Evolutionary conservation across 1,139 yeast genomes (phyloP), one percentile per base, ranked within the genome.

Genomic region (Lodderomyces jiufengensis): DNA sequence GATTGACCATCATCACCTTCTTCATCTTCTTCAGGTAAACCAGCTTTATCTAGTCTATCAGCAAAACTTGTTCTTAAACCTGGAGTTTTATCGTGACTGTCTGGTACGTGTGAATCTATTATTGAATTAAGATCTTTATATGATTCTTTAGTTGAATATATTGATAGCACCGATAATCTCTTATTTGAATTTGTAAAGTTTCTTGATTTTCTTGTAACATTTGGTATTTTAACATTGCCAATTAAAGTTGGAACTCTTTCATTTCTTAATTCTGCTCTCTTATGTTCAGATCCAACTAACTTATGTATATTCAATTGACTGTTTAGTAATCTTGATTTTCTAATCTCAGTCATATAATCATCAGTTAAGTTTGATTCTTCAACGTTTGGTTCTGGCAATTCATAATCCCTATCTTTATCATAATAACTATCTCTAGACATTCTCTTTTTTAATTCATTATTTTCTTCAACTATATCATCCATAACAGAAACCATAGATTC

Each of bases 141-240:
- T 0, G 87, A 79, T 38, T 72, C 78, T 44, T 73, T 79, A 3
- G 88, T 78, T 1, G 88, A 81, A 47, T 80, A 79, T 59, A 81
- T 64, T 1, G 88, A 80, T 36, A 83, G 58, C 9, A 82, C 84
- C 14, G 87, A 80, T 34, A 81, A 63, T 50, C 92, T 70, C 59
- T 80, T 82, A 52, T 77, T 78, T 3, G 80, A 76, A 37, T 71
- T 71, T 29, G 80, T 72, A 54, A 76, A 80, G 41, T 76, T 68
- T 50, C 78, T 70, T 3, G 86, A 80, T 49, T 78, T 77, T 55
- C 87, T 73, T 0, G 87, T 77, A 24, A 81, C 85, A 45, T 76
- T 77, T 16, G 90, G 90, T 41, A 82, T 77, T 39, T 69, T 70
- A 28, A 82, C 80, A 44, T 77, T 81, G 10, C 84, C 74, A 34